Conservation (phyloP, 2,329 filamentous ascomycete genomes). For the Trichoderma guizhouense region DNA sequence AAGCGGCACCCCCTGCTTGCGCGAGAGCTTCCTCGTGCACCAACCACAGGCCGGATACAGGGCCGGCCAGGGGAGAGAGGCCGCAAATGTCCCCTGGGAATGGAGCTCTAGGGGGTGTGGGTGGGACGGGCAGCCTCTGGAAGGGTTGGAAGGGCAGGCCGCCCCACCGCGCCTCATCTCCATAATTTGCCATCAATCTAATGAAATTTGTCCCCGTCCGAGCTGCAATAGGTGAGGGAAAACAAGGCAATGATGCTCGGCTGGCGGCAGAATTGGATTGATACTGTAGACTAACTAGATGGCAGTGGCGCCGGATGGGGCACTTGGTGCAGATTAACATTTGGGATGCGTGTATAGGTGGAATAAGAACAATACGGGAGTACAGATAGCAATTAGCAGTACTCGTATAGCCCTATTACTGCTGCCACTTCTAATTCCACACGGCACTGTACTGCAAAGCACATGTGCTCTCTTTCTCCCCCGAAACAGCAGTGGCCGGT, state of each 20-base stretch:
- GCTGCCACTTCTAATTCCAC: not conserved
- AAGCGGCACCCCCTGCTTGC: constrained; percentile 17
- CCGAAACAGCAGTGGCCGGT: not conserved
- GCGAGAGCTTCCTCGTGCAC: constrained; percentile 9
- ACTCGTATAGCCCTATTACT: not conserved
- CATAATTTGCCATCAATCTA: constrained; percentile 9
- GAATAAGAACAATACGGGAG: not conserved
- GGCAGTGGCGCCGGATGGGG: not conserved
- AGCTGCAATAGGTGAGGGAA: not conserved
- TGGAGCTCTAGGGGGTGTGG: constrained; percentile 17
- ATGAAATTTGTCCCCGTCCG: not conserved
- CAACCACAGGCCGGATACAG: constrained; percentile 14
- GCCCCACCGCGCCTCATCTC: constrained; percentile 14
- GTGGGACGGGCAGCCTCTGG: constrained; percentile 6
- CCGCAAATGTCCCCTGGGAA: constrained; percentile 14
- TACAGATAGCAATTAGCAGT: not conserved
- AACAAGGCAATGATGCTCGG: not conserved
- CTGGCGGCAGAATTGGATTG: not conserved
- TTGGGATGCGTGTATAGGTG: not conserved
- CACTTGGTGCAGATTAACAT: not conserved
- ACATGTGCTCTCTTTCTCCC: too few relatives aligned
- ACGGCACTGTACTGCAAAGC: not conserved
- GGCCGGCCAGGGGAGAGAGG: constrained; percentile 11
- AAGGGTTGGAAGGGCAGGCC: not conserved
- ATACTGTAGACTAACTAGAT: not conserved